Evolutionary conservation across 495 filamentous ascomycete species (phyloP), one percentile per base, ranked within the genome.

Genomic region (Achaetomiella virescens): DNA sequence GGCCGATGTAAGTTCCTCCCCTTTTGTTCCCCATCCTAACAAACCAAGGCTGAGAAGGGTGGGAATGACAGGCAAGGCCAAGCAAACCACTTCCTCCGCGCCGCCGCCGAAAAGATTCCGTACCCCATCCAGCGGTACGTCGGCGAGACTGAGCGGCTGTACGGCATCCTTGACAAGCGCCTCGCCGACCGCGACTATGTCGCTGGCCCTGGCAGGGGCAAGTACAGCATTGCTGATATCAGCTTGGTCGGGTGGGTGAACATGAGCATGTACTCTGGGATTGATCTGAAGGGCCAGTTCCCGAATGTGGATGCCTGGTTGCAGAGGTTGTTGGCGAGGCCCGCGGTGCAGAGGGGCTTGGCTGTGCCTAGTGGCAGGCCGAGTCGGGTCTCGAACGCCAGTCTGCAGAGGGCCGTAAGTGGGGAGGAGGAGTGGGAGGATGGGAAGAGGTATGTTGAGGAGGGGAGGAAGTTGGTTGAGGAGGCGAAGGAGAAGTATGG

Each of bases 221-320:
- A 85, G 61, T 83, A 84, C 70, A 86, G 83, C 41, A 88, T 93
- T 48, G 90, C 88, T 0, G 90, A 95, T 70, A 88, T 93, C n/a
- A 52, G 76, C 83, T 75, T 82, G 48, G 82, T 82, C 65, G 83
- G 85, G 11, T 91, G 88, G 84, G 72, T 79, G 21, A 41, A 48
- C 9, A 11, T 24, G 17, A 33, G 22, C 17, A 0, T 4, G 24
- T 55, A 38, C 25, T 56, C 67, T 41, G 53, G 42, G 6, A 75
- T 81, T 9, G 85, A 91, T 25, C 76, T 90, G 31, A 69, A 76
- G 7, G 52, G 9, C 12, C 77, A 84, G 61, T 95, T 93, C 72
- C 88, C 88, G 3, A 71, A 77, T 36, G 63, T 84, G 31, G 74
- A 81, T 62, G 78, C 78, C n/a, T 90, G 88, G 75, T 73, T 81